phyloP scores from a whole-genome alignment of 2,329 filamentous ascomycete genomes.

The Venturiaceae sp. region DNA sequence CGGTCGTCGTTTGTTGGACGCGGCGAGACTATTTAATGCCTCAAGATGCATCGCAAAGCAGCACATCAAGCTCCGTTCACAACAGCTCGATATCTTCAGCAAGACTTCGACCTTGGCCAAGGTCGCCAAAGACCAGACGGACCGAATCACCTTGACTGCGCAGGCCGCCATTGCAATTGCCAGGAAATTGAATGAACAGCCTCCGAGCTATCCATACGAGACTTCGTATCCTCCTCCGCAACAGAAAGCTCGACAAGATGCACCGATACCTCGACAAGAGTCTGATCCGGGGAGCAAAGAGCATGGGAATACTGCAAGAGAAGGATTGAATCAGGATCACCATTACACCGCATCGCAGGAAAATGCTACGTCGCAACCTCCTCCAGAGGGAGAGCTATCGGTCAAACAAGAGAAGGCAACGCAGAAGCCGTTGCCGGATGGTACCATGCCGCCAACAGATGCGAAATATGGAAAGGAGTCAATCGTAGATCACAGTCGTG shows the following conservation, averaged over 20 bases:
- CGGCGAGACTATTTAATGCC: slow-evolving; percentile 39
- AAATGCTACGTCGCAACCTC: slow-evolving; percentile 28
- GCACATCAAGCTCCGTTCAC: slow-evolving; percentile 48
- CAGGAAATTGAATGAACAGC: slow-evolving; percentile 45
- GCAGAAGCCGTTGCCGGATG: slow-evolving; percentile 37
- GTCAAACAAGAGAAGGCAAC: slow-evolving; percentile 37
- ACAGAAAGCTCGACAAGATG: slow-evolving; percentile 4
- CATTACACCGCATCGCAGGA: slow-evolving; percentile 35
- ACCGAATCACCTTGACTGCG: slow-evolving; percentile 50
- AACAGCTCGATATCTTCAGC: slow-evolving; percentile 53
- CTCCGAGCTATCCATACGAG: slow-evolving; percentile 7
- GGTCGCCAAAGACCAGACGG: slow-evolving; percentile 51
- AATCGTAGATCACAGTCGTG: slow-evolving; percentile 14
- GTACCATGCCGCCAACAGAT: slow-evolving; percentile 33
- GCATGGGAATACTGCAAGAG: slow-evolving; percentile 12
- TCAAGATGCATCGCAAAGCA: slow-evolving; percentile 36
- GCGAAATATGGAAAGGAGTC: background rate
- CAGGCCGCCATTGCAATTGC: slow-evolving; percentile 51
- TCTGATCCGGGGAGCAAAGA: slow-evolving; percentile 17
- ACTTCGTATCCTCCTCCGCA: slow-evolving; percentile 10
- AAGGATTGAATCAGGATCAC: slow-evolving; percentile 40
- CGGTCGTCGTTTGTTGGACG: slow-evolving; percentile 41
- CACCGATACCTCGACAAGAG: slow-evolving; percentile 19
- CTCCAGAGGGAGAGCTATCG: slow-evolving; percentile 28
- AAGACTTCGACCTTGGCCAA: slow-evolving; percentile 56